A percentile compares a stretch with the other conserved stretches of the same genome.
These are phyloP conservation scores for Salix brachista DNA, from an alignment of 345 rosid species.

Conservation along the genomic window DNA sequence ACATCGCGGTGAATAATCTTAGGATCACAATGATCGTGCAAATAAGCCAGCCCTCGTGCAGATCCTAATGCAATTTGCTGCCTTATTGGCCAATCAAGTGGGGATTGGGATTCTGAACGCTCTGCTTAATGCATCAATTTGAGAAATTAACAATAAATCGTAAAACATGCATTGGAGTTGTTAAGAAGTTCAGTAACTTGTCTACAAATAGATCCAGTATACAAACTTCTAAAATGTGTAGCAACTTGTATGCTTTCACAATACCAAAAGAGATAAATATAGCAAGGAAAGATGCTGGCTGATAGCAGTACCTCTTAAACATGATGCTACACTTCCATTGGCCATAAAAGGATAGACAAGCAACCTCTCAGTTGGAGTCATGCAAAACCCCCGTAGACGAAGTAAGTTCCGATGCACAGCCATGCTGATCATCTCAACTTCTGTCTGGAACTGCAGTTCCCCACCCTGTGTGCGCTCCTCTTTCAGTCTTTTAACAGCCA, in stretches of 20 bases:
- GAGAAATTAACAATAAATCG: constrained; percentile 6
- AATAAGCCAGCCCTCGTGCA: constrained; percentile 87
- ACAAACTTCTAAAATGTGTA: not conserved
- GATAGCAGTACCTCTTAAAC: constrained; percentile 66
- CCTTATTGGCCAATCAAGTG: constrained; percentile 70
- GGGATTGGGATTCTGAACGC: constrained; percentile 42
- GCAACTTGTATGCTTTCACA: not conserved
- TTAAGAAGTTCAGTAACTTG: not conserved
- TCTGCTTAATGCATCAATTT: constrained; percentile 36
- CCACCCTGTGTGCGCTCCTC: constrained; percentile 87
- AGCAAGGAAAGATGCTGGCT: not conserved
- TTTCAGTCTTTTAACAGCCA: constrained; percentile 84
- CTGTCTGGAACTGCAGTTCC: constrained; percentile 87
- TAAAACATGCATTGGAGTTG: not conserved
- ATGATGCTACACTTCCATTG: constrained; percentile 95
- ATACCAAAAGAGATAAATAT: not conserved
- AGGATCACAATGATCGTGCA: constrained; percentile 91
- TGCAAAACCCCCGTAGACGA: constrained; percentile 85
- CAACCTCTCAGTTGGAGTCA: constrained; percentile 89
- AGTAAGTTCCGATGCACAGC: constrained; percentile 89
- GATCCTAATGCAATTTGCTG: constrained; percentile 74
- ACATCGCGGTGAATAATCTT: constrained; percentile 96
- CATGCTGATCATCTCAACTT: constrained; percentile 93
- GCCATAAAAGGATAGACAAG: constrained; percentile 85
- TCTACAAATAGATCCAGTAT: not conserved